Conservation (phyloP, 2,329 filamentous ascomycete species). For the Pleochaeta shiraiana region DNA sequence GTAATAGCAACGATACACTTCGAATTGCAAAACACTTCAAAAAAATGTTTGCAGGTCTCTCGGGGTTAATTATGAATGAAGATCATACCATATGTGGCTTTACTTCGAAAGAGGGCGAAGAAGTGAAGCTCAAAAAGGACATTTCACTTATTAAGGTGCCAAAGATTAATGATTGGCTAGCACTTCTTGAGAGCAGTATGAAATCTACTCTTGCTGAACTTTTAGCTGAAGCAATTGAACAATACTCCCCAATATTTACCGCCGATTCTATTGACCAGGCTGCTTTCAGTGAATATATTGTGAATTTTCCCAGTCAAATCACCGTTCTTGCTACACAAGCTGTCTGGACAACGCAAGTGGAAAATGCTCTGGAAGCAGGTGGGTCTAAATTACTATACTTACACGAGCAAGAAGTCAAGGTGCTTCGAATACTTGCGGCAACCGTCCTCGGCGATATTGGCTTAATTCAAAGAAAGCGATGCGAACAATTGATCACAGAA, state of each 20-base stretch:
- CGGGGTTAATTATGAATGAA: constrained; percentile 76
- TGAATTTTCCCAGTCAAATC: constrained; percentile 74
- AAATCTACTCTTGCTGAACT: constrained; percentile 83
- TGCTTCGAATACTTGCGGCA: constrained; percentile 67
- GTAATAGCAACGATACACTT: constrained; percentile 93
- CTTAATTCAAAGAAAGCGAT: constrained; percentile 78
- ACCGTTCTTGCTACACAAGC: constrained; percentile 87
- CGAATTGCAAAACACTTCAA: constrained; percentile 98
- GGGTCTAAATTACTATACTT: constrained; percentile 47
- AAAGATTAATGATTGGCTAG: constrained; percentile 98
- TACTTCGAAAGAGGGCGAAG: constrained; percentile 86
- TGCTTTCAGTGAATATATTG: constrained; percentile 61
- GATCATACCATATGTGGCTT: constrained; percentile 78
- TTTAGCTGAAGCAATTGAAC: constrained; percentile 63
- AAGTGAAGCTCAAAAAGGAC: constrained; percentile 68
- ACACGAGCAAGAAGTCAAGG: constrained; percentile 62
- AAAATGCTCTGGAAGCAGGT: constrained; percentile 49
- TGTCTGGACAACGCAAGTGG: constrained; percentile 79
- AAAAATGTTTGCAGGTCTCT: constrained; percentile 98
- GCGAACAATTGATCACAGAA: constrained; percentile 95
- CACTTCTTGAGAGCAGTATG: constrained; percentile 79
- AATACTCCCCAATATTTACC: constrained; percentile 60
- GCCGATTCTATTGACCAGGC: constrained; percentile 45
- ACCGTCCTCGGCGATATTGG: constrained; percentile 82
- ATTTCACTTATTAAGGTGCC: constrained; percentile 88